phyloP scores from a whole-genome alignment of 2,329 filamentous ascomycete species.

The Fusarium sp. region DNA sequence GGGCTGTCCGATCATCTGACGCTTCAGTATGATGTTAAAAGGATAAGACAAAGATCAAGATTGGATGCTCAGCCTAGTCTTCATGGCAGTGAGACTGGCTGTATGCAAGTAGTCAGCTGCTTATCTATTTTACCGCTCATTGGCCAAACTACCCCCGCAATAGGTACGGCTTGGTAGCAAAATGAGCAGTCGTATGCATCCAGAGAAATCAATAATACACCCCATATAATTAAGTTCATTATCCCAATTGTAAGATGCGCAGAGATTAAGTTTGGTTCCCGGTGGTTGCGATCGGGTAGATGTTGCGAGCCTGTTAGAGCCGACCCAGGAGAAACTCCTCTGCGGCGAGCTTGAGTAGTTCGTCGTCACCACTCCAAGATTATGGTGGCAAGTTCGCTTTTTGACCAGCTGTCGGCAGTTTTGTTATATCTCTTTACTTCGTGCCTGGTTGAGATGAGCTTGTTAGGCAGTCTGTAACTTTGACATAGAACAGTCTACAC shows the following conservation, averaged over 20 bases:
- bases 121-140: neutral
- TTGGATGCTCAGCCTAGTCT: neutral
- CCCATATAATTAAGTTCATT: too few relatives aligned
- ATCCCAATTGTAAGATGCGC: fast-evolving
- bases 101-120: neutral
- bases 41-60: neutral
- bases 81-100: neutral
- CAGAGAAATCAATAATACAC: neutral
- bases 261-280: too few relatives aligned
- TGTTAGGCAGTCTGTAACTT: neutral
- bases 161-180: neutral
- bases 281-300: fast-evolving
- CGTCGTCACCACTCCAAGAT: neutral
- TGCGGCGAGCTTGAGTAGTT: neutral
- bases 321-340: too few relatives aligned
- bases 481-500: too few relatives aligned
- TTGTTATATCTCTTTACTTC: neutral
- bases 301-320: neutral
- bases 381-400: neutral
- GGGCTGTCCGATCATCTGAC: neutral
- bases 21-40: too few relatives aligned
- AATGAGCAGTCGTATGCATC: neutral
- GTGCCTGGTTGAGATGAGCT: too few relatives aligned
- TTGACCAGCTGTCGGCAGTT: fast-evolving
- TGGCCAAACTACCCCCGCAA: neutral